Conservation (phyloP, 768 basidiomycete species). For the Leccinum aurantiacum region DNA sequence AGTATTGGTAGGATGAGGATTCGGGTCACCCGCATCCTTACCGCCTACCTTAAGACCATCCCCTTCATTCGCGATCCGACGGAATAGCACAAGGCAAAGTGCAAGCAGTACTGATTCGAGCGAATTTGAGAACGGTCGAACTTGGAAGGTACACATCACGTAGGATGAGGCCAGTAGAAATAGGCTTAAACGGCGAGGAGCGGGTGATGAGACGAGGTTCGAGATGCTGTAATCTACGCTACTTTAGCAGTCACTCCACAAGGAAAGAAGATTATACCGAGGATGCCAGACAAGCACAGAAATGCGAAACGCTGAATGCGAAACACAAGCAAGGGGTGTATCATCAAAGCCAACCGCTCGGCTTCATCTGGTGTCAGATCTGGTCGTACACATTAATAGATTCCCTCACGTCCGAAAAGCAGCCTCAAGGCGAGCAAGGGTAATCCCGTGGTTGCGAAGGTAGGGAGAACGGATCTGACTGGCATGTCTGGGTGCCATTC, state of each 20-base stretch:
- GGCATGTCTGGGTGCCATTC: conserved; percentile 39
- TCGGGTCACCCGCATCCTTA: background rate
- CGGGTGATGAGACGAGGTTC: conserved; percentile 22
- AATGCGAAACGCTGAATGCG: conserved; percentile 31
- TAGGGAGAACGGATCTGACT: conserved; percentile 36
- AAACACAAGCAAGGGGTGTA: conserved; percentile 27
- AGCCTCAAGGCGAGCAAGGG: conserved; percentile 26
- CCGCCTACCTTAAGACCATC: background rate
- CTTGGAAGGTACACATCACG: conserved; percentile 37
- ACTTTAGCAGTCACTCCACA: conserved; percentile 4
- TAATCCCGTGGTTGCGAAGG: conserved; percentile 34
- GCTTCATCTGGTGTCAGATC: conserved; percentile 14
- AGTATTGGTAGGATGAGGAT: background rate
- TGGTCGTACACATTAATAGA: background rate
- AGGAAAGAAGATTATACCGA: conserved; percentile 28
- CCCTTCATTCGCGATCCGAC: conserved; percentile 13
- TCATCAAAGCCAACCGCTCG: background rate
- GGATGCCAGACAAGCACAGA: conserved; percentile 31
- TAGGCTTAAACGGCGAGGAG: conserved; percentile 19
- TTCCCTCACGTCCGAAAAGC: conserved; percentile 25
- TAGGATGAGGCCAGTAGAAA: conserved; percentile 38
- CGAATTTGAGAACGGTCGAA: conserved; percentile 42
- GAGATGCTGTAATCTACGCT: conserved; percentile 26
- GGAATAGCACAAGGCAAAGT: conserved; percentile 29
- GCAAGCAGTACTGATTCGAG: conserved; percentile 35